Evolutionary conservation across 768 basidiomycete species (phyloP).

Genomic region (Pleurotus cornucopiae): DNA sequence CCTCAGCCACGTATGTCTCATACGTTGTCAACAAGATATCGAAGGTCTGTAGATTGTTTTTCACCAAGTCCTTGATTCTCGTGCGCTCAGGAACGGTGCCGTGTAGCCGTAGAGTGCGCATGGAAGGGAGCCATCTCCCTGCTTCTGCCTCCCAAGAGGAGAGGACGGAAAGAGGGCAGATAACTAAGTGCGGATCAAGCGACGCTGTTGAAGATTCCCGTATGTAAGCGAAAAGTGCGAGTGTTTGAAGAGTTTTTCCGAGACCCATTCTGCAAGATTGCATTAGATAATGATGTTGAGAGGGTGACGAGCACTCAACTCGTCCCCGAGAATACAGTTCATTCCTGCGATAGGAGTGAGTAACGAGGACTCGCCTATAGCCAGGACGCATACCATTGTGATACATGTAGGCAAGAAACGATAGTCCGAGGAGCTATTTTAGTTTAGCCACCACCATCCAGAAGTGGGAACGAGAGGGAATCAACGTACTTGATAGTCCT

Average conservation of each 20-base stretch:
- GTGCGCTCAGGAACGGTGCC: slow-evolving; percentile 49
- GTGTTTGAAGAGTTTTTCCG: slow-evolving; percentile 64
- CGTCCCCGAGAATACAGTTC: slow-evolving; percentile 72
- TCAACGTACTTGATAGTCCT: slow-evolving; percentile 60
- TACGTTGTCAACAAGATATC: slow-evolving; percentile 69
- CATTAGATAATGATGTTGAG: background rate
- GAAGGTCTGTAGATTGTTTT: slow-evolving; percentile 31
- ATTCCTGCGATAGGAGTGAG: slow-evolving; percentile 35
- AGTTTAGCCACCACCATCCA: background rate
- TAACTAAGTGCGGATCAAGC: slow-evolving; percentile 60
- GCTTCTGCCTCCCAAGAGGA: slow-evolving; percentile 56
- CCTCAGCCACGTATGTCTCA: slow-evolving; percentile 55
- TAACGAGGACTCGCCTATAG: too few species aligned
- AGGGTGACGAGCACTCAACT: slow-evolving; percentile 28
- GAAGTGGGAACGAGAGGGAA: background rate
- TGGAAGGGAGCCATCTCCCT: slow-evolving; percentile 49
- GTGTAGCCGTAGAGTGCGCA: slow-evolving; percentile 57
- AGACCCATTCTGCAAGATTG: slow-evolving; percentile 48
- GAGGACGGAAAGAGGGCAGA: slow-evolving; percentile 69
- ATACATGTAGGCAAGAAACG: slow-evolving; percentile 63
- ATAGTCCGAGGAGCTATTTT: slow-evolving; percentile 52
- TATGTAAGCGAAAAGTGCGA: slow-evolving; percentile 66
- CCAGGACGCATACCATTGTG: slow-evolving; percentile 45
- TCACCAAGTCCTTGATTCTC: slow-evolving; percentile 45
- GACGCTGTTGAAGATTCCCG: slow-evolving; percentile 45